Evolutionary conservation across 345 rosid genomes (phyloP).

Genomic region (Linum lewisii): DNA sequence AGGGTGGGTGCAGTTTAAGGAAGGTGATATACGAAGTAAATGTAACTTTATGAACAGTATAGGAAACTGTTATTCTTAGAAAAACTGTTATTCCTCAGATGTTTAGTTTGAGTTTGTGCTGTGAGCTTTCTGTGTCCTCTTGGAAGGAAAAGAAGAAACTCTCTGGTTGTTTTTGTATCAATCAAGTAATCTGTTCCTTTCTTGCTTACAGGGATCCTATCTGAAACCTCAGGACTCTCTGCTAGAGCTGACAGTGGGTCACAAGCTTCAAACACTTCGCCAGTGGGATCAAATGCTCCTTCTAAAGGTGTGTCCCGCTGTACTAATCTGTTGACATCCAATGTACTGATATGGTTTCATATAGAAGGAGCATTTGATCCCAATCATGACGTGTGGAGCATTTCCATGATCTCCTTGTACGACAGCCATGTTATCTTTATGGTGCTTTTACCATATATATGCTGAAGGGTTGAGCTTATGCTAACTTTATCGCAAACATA

Average conservation of each 20-base stretch:
- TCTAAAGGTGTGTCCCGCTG: constrained; percentile 41
- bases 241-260: constrained; percentile 41
- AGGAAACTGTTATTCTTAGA: no score
- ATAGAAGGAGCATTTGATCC: no score
- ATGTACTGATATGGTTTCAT: no score
- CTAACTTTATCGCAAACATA: not conserved
- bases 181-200: constrained; percentile 4
- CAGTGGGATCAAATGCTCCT: constrained; percentile 44
- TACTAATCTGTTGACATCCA: no score
- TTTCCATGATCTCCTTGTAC: no score
- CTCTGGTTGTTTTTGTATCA: not conserved
- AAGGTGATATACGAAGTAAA: no score
- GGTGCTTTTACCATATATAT: not conserved
- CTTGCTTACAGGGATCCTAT: constrained; percentile 45
- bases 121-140: not conserved
- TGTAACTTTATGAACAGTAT: not conserved
- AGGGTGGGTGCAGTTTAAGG: no score
- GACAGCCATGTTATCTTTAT: no score
- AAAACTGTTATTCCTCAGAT: no score
- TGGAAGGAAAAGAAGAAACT: not conserved
- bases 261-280: constrained; percentile 35
- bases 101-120: no score
- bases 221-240: constrained; percentile 40
- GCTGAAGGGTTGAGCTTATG: not conserved
- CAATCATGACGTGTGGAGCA: not conserved